These are phyloP conservation scores for Stachybotrys elegans DNA, from an alignment of 2,329 filamentous ascomycete species.

Conservation along the genomic window DNA sequence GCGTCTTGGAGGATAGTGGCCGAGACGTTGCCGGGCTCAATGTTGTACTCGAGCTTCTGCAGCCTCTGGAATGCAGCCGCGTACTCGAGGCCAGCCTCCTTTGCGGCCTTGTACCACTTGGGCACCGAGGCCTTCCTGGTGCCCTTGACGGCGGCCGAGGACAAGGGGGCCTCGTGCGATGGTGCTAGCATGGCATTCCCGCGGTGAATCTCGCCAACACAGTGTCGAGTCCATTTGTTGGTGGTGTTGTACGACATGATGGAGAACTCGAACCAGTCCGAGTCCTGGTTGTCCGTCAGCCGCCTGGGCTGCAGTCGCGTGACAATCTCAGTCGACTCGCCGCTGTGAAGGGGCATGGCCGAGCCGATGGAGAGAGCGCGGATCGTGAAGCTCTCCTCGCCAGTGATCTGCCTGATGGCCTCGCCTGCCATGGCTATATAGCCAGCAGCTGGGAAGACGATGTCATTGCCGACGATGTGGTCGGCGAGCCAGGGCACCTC, in stretches of 20 bases:
- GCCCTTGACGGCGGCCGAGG: neutral
- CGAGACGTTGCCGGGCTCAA: neutral
- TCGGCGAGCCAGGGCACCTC: slow-evolving; percentile 37
- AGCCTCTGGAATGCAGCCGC: neutral
- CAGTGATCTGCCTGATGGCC: slow-evolving; percentile 23
- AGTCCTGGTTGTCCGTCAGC: neutral
- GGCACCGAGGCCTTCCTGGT: neutral
- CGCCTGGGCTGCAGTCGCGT: neutral
- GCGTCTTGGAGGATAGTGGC: neutral
- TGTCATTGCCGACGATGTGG: slow-evolving; percentile 33
- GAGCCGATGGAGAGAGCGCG: neutral
- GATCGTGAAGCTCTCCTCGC: neutral
- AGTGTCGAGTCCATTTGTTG: neutral
- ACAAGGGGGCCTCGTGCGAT: neutral
- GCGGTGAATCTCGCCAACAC: neutral
- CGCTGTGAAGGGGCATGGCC: neutral
- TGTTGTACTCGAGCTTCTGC: neutral
- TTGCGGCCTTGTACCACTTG: neutral
- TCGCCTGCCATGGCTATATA: slow-evolving; percentile 35
- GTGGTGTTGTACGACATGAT: too few species aligned
- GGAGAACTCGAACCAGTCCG: neutral
- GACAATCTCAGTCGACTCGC: neutral
- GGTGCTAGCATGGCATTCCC: neutral
- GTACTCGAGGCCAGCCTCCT: neutral
- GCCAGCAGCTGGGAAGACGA: slow-evolving; percentile 35